Base-by-base conservation (phyloP, 805 yeast genomes). In the Millerozyma acaciae region DNA sequence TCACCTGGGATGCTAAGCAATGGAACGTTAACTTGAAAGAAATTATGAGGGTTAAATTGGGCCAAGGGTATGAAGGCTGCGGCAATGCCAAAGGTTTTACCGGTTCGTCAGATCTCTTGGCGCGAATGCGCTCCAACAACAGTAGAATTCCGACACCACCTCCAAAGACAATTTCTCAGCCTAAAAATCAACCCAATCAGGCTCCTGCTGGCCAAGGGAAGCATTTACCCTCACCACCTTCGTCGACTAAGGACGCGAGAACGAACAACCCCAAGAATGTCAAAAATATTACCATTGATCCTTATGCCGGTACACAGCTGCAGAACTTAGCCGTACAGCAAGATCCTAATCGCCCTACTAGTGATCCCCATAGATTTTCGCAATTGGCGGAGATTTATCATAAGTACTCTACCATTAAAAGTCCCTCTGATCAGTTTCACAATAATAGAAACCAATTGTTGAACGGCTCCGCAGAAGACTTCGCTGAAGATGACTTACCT, bases 51-150 rank as follows among this genome's bases (percentile, higher is more conserved):
- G 47, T 53, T 21, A 66, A 65, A 39, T 47, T 66, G 35, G 63
- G 57, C 20, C 49, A 52, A 36, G 73, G 90, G 6, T 84, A 82
- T 51, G 75, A 75, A 15, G 93, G 94, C 5, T 80, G 87, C 57
- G 90, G 90, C n/a, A 75, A 82, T 19, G 54, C 70, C 10, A 70
- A 79, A 34, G 85, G 85, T 9, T 50, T 78, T 14, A 66, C 66
- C 3, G 84, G 84, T 21, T 84, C 84, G 1, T 71, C 81, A 1
- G 26, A 10, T 23, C 6, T n/a, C 10, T 74, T 80, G 27, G 70
- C 63, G 34, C 57, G 62, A 38, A 67, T 68, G 0, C 25, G 28
- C 14, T 15, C 16, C 13, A 21, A 36, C 20, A 18, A 21, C 15
- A 15, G 9, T 10, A 28, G 15, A 16, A 27, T 17, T 9, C 20